phyloP scores from a whole-genome alignment of 768 basidiomycete species.

The Tremella fuciformis region DNA sequence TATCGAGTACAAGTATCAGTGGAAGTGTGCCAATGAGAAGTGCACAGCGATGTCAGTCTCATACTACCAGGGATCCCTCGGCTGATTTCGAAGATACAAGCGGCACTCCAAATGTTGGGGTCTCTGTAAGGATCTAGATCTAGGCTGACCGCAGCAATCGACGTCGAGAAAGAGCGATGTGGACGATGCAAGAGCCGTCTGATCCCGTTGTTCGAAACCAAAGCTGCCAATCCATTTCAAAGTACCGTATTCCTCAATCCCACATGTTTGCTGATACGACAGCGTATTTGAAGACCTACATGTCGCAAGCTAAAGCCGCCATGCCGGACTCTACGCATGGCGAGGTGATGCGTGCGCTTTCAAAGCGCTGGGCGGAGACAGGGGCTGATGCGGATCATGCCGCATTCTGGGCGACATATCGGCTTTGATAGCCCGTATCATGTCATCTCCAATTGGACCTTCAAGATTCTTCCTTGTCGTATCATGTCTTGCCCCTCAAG shows the following conservation, averaged over 20 bases:
- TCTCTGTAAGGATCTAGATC: background rate
- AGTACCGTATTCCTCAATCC: conserved; percentile 19
- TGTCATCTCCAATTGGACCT: background rate
- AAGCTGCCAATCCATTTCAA: conserved; percentile 45
- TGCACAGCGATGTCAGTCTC: conserved; percentile 51
- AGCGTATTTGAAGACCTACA: conserved; percentile 42
- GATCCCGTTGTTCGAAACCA: conserved; percentile 43
- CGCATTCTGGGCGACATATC: conserved; percentile 18
- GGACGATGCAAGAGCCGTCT: conserved; percentile 47
- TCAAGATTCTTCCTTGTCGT: background rate
- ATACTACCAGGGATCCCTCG: background rate
- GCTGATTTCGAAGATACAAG: conserved; percentile 35
- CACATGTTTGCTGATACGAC: background rate
- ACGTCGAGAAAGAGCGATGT: conserved; percentile 49
- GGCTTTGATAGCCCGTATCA: background rate
- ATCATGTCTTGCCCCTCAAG: background rate
- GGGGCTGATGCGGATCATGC: conserved; percentile 25
- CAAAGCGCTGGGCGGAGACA: conserved; percentile 29
- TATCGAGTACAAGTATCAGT: conserved; percentile 53
- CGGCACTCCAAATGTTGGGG: conserved; percentile 50
- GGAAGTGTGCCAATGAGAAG: conserved; percentile 32
- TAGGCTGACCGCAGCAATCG: conserved; percentile 42
- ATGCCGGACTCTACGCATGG: conserved; percentile 41
- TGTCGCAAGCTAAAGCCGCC: conserved; percentile 38
- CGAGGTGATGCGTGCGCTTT: conserved; percentile 47